Base-by-base conservation (phyloP, 2,329 filamentous ascomycete species). In the Colletotrichum sp. region DNA sequence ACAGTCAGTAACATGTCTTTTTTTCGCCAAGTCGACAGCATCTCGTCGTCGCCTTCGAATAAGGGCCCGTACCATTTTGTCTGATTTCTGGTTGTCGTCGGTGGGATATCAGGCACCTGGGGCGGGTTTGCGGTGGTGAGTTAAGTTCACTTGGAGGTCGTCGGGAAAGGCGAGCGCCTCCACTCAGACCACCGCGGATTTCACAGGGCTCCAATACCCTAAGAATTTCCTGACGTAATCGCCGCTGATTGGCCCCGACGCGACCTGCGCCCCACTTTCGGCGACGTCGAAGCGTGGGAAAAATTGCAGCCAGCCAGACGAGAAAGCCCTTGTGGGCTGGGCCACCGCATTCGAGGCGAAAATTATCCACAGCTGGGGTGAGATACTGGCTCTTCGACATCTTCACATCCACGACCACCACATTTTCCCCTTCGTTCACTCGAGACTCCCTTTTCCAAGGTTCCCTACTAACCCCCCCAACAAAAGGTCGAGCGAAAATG, bases 401-500 rank as follows among this genome's bases (percentile, higher is more conserved):
- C 64, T 73, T 76, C 77, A 78, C 75, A 75, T 34, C 76, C 71
- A 76, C 76, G 76, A 77, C 76, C 75, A 75, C 59, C 62, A 77
- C 75, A 77, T 78, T 77, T 71, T 74, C 72, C 65, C 77, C 44
- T 52, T 52, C 44, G 44, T 69, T 72, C 75, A 66, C 69, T 74
- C 60, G 66, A 69, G 57, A 63, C 69, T 64, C 72, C 59, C 72
- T 44, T 72, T 30, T 64, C 55, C 34, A 70, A 66, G 63, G 71
- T 57, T 32, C 62, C 49, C 59, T 74, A 73, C 77, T 71, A 70
- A 73, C 77, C 66, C 79, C 69, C 62, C 24, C 44, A 52, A 52
- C 44, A 52, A 52, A 74, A 78, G 62, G 75, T 75, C 70, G 71
- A 76, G 83, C 88, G 89, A 95, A 89, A 85, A 98, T 98, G 96